Evolutionary conservation across 108 stramenopile genomes (phyloP), one percentile per base, ranked within the genome.

Genomic region (Discostella stelligeroides): DNA sequence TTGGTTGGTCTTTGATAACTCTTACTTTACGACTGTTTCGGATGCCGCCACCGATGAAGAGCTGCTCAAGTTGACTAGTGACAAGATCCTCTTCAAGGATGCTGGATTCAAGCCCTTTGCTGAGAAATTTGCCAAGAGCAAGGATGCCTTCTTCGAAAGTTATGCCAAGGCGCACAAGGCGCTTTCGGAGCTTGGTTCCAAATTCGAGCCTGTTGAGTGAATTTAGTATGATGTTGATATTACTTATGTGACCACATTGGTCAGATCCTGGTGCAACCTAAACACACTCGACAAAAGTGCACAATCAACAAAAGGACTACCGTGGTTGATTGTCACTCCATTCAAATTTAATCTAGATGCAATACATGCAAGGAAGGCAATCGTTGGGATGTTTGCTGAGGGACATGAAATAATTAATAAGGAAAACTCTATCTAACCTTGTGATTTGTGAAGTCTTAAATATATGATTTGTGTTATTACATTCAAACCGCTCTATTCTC

Each of bases 161-260:
- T 99, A 97, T 60, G 88, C 94, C 49, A 85, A 83, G 68, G 96
- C 97, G 7, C 97, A 95, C 85, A 83, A 89, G 65, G 93, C 89
- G 70, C 87, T 99, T 4, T 85, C 92, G 18, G 92, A 96, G 61
- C 82, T 95, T 27, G 98, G 98, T 58, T 81, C 78, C 68, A 92
- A 88, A 59, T 92, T 89, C 77, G 90, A 88, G 46, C 73, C 84
- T 24, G 79, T 76, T 55, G 86, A 81, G 42, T 75, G 80, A 70
- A 42, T 68, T 54, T 70, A 10, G n/a, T n/a, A n/a, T n/a, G n/a
- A n/a, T n/a, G n/a, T n/a, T n/a, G n/a, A 24, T n/a, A 29, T 25
- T 28, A 13, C 0, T 29, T 1, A 1, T 34, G 55, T 25, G 51
- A 25, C 51, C 43, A 45, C 43, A 45, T n/a, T 45, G 43, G 43